Base-by-base conservation (phyloP, 805 yeast species). In the Sugiyamaella chiloensis region DNA sequence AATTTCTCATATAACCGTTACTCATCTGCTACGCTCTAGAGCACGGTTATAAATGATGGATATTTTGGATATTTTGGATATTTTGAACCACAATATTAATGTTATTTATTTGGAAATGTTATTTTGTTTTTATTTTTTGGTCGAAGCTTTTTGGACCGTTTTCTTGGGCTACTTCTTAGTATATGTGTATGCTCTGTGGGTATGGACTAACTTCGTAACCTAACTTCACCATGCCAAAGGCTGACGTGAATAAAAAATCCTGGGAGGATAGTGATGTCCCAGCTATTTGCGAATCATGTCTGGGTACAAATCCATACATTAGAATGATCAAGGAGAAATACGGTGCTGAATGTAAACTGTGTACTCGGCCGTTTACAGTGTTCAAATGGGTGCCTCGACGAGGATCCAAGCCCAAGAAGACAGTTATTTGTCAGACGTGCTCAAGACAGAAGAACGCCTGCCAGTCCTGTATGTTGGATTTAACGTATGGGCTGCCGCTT, bases 321-420 rank as follows among this genome's bases (percentile, higher is more conserved):
- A 79, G 85, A 45, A 79, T 90, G 85, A 74, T 80, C 1, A 74
- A 85, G 54, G 89, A 85, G 50, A 67, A 67, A 9, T 67, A 75
- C 45, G 96, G 96, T 1, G 83, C 77, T n/a, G 85, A 85, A 61
- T 91, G 98, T 63, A 83, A 83, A 61, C 67, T 85, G 12, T 91
- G 98, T 61, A 83, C 95, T 0, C 67, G 95, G 42, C 89, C 96
- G 1, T 91, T 84, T 68, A 83, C 90, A 0, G 81, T 83, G 1
- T 91, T 78, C 61, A 75, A 84, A 47, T 87, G 96, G 96, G 72
- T 75, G 48, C 75, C 77, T 14, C 67, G 66, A 34, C 67, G 65
- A 36, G 72, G 69, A 4, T 71, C 70, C 16, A 66, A 69, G 40
- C 67, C 79, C 52, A 73, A 75, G 48, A 80, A 77, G 55, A 88